A percentile compares a stretch with the other conserved stretches of the same genome.
Evolutionary conservation across 495 filamentous ascomycete species (phyloP).

Genomic region (Pseudomonodictys pantanalensis): DNA sequence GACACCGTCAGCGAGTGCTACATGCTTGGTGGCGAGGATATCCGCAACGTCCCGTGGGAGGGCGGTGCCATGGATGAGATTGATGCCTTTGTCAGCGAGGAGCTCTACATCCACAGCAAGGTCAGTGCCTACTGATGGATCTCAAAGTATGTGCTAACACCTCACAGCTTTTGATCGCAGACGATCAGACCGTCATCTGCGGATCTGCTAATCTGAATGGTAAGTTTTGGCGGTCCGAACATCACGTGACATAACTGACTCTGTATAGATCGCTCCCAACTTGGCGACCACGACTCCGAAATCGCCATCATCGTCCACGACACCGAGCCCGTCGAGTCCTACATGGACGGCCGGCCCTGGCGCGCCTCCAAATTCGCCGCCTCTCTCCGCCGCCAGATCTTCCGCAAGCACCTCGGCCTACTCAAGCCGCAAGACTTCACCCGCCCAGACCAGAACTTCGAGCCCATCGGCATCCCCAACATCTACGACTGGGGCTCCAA

Average conservation of each 20-base stretch:
- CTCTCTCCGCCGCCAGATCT: constrained; percentile 78
- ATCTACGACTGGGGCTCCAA: constrained; percentile 76
- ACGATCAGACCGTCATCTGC: constrained; percentile 84
- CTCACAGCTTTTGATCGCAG: constrained; percentile 74
- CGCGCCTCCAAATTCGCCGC: constrained; percentile 76
- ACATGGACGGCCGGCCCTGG: constrained; percentile 70
- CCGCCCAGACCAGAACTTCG: constrained; percentile 66
- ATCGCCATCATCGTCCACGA: constrained; percentile 83
- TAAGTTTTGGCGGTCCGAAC: no score
- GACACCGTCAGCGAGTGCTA: constrained; percentile 78
- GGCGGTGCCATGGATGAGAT: constrained; percentile 68
- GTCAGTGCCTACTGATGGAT: constrained; percentile 37
- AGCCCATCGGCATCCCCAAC: constrained; percentile 71
- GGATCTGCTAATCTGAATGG: constrained; percentile 94
- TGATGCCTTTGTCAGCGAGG: constrained; percentile 84
- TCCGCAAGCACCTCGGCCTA: constrained; percentile 87
- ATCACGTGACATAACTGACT: no score
- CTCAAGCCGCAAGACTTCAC: constrained; percentile 68
- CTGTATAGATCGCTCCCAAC: constrained; percentile 89
- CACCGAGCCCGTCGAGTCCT: constrained; percentile 61
- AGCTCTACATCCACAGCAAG: constrained; percentile 93
- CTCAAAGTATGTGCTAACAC: not conserved
- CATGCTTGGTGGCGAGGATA: constrained; percentile 76
- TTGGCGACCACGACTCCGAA: constrained; percentile 80
- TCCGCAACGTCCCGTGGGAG: constrained; percentile 77